Conservation (phyloP, 805 yeast species). For the Candida chilensis region DNA sequence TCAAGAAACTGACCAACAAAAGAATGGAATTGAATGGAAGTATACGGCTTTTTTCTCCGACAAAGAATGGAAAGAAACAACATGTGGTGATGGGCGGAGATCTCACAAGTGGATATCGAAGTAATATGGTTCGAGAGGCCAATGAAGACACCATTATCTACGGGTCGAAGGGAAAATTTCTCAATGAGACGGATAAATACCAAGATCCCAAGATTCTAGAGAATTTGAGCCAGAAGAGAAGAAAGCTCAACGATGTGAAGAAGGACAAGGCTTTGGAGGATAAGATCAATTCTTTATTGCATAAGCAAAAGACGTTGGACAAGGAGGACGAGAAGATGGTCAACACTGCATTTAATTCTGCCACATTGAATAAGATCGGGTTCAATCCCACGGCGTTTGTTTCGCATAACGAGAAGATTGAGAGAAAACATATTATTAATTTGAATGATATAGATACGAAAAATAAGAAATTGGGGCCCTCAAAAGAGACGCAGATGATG, state of each 20-base stretch:
- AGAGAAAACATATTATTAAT: conserved; percentile 6
- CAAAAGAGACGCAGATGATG: too few relatives aligned
- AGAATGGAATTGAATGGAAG: conserved; percentile 72
- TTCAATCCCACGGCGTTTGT: conserved; percentile 19
- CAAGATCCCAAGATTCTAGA: conserved; percentile 35
- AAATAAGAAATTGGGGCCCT: too few relatives aligned
- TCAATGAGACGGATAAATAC: conserved; percentile 23
- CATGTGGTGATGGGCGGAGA: conserved; percentile 26
- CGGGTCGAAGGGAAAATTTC: conserved; percentile 10
- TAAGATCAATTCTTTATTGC: conserved; percentile 11
- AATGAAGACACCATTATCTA: conserved; percentile 6
- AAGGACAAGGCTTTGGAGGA: conserved; percentile 24
- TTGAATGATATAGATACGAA: too few relatives aligned
- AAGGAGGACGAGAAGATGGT: conserved; percentile 5
- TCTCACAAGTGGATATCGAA: conserved; percentile 12
- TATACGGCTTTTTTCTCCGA: conserved; percentile 48
- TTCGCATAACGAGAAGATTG: background rate
- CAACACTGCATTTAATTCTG: conserved; percentile 3
- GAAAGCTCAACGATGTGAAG: conserved; percentile 15
- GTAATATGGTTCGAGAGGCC: too few relatives aligned
- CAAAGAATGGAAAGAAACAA: conserved; percentile 29
- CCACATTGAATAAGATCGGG: conserved; percentile 12
- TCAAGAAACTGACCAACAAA: conserved; percentile 42
- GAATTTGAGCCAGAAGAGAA: conserved; percentile 24
- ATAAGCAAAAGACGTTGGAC: conserved; percentile 4